Evolutionary conservation across 2,329 filamentous ascomycete genomes (phyloP).

Genomic region (Colletotrichum tanaceti): DNA sequence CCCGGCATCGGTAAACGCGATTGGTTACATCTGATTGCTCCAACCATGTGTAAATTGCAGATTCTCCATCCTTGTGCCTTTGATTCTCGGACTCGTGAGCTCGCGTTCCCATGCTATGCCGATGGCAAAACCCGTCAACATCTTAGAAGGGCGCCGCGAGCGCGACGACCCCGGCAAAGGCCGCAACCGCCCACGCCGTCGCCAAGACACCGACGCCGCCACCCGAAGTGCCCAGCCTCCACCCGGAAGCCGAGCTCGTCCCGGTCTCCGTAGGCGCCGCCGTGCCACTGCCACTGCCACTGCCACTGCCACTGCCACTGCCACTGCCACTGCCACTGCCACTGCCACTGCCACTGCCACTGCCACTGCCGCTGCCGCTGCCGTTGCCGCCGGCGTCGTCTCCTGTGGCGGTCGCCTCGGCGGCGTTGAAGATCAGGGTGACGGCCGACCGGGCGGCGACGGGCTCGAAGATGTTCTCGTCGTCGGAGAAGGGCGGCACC

Average conservation of each 20-base stretch:
- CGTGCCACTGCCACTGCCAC: no score
- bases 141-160: conserved; percentile 15
- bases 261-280: background rate
- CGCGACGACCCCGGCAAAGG: conserved; percentile 1
- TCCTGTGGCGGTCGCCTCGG: background rate
- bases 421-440: conserved; percentile 10
- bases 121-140: no score
- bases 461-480: background rate
- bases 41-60: no score
- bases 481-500: background rate
- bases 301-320: no score
- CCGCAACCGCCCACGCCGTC: conserved; percentile 19
- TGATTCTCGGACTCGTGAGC: no score
- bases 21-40: no score
- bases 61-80: no score
- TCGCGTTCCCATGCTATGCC: no score
- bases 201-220: background rate
- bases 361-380: no score
- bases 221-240: conserved; percentile 3
- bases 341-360: no score
- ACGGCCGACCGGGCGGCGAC: conserved; percentile 14
- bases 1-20: no score
- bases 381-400: background rate
- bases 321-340: no score
- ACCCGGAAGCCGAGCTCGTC: conserved; percentile 1